phyloP scores from a whole-genome alignment of 2,329 filamentous ascomycete genomes.

The Clarireedia homoeocarpa region DNA sequence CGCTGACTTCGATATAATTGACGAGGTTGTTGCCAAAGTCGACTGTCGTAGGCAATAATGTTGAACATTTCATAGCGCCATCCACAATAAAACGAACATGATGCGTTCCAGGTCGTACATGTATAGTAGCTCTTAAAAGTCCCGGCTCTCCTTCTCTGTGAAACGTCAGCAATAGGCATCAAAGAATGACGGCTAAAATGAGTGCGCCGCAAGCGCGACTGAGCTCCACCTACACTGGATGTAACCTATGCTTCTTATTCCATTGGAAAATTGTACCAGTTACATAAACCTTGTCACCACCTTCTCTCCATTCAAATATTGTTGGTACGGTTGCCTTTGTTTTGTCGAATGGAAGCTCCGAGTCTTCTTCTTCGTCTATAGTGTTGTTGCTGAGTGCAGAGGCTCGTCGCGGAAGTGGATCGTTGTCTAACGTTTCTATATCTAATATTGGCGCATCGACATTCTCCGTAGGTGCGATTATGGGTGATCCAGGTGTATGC shows the following conservation, averaged over 20 bases:
- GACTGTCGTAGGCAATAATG: slow-evolving; percentile 84
- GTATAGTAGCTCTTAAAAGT: slow-evolving; percentile 68
- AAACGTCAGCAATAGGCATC: slow-evolving; percentile 5
- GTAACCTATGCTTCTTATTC: slow-evolving; percentile 87
- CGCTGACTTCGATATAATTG: slow-evolving; percentile 92
- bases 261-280: slow-evolving; percentile 97
- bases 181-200: not conserved
- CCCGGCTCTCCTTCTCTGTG: slow-evolving; percentile 40
- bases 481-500: slow-evolving; percentile 83
- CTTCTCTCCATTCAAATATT: slow-evolving; percentile 68
- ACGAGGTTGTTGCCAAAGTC: slow-evolving; percentile 97
- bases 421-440: slow-evolving; percentile 42
- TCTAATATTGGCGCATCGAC: slow-evolving; percentile 23
- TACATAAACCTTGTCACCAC: slow-evolving; percentile 87
- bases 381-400: slow-evolving; percentile 55
- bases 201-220: not conserved
- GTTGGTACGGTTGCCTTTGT: slow-evolving; percentile 75
- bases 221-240: slow-evolving; percentile 58
- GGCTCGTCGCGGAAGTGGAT: slow-evolving; percentile 39
- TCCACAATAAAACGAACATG: slow-evolving; percentile 96
- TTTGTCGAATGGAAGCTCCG: slow-evolving; percentile 70
- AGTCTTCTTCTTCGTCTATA: slow-evolving; percentile 73
- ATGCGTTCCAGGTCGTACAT: slow-evolving; percentile 86
- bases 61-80: slow-evolving; percentile 83
- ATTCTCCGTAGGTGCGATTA: slow-evolving; percentile 68